Evolutionary conservation across 2,329 filamentous ascomycete genomes (phyloP).

Genomic region (Orbilia oligospora): DNA sequence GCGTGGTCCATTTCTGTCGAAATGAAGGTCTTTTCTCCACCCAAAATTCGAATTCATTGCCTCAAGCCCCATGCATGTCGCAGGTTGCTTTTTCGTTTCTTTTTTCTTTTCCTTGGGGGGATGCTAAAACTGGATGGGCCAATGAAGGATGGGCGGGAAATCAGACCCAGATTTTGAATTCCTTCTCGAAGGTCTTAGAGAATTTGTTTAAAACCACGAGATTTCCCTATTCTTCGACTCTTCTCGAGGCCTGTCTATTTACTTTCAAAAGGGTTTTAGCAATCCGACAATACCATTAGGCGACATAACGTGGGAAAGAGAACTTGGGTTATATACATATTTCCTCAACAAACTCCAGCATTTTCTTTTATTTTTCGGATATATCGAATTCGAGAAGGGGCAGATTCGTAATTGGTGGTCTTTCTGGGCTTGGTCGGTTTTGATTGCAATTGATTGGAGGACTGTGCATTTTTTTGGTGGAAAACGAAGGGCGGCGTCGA

Average conservation of each 20-base stretch:
- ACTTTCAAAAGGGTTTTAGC: slow-evolving; percentile 38
- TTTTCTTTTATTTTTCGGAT: slow-evolving; percentile 8
- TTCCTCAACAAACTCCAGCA: neutral
- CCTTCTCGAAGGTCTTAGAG: slow-evolving; percentile 58
- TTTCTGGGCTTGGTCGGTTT: neutral
- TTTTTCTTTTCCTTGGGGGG: neutral
- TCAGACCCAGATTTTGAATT: slow-evolving; percentile 51
- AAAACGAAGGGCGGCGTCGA: slow-evolving; percentile 9
- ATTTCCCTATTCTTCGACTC: slow-evolving; percentile 31
- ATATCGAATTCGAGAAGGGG: slow-evolving; percentile 6
- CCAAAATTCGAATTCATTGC: slow-evolving; percentile 27
- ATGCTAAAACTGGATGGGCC: slow-evolving; percentile 2
- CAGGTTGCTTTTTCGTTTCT: slow-evolving; percentile 46
- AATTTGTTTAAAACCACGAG: slow-evolving; percentile 56
- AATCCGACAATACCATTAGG: slow-evolving; percentile 22
- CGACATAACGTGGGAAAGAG: slow-evolving; percentile 8
- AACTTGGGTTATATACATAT: neutral
- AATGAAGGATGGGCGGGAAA: slow-evolving; percentile 47
- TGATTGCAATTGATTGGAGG: neutral
- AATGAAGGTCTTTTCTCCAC: slow-evolving; percentile 36
- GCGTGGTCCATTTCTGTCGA: slow-evolving; percentile 32
- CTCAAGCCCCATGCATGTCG: slow-evolving; percentile 40
- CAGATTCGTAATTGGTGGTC: neutral
- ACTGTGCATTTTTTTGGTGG: slow-evolving; percentile 17
- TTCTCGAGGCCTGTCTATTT: slow-evolving; percentile 7